Base-by-base conservation (phyloP, 805 yeast genomes). In the Pichia paraexigua region DNA sequence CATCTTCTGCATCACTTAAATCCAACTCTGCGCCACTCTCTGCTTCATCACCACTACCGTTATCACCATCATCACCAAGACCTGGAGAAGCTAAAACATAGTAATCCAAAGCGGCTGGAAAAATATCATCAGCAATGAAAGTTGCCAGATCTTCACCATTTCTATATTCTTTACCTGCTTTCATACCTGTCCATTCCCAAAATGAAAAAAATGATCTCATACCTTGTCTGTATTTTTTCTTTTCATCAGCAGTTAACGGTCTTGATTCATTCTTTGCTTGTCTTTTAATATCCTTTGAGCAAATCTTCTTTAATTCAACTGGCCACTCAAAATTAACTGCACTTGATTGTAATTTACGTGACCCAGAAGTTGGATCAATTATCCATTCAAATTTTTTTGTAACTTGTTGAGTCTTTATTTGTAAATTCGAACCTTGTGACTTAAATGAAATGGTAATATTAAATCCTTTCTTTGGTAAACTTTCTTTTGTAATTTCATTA, bases 141-240 rank as follows among this genome's bases (percentile, higher is more conserved):
- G 80, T 71, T 0, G 96, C 87, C 50, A 91, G 72, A 12, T 83
- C 89, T 54, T 83, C 92, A 24, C 96, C 96, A 51, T 77, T 75
- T 54, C 90, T 77, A 62, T 82, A 87, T 63, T 82, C 94, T 67
- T 81, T 87, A 1, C 88, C 86, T 1, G 88, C 85, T 56, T 82
- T 83, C 37, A 69, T 64, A 0, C 95, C 96, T 0, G 94, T 85
- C 91, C 95, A 90, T 46, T 73, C 71, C 63, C 90, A 91, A 83
- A 91, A 91, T 7, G 89, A 84, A 66, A 92, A 91, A 61, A 92
- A 85, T 15, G 92, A 82, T 61, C 83, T 83, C 89, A 84, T 84
- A 5, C 91, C 91, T 20, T 73, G 62, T 52, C 91, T 69, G 61
- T 85, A 85, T 51, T 72, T 71, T 59, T 76, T 80, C 65, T 83